A percentile compares a stretch with the other conserved stretches of the same genome.
These are phyloP conservation scores for Naganishia sp. DNA, from an alignment of 1,284 basidiomycete species.

Conservation along the genomic window DNA sequence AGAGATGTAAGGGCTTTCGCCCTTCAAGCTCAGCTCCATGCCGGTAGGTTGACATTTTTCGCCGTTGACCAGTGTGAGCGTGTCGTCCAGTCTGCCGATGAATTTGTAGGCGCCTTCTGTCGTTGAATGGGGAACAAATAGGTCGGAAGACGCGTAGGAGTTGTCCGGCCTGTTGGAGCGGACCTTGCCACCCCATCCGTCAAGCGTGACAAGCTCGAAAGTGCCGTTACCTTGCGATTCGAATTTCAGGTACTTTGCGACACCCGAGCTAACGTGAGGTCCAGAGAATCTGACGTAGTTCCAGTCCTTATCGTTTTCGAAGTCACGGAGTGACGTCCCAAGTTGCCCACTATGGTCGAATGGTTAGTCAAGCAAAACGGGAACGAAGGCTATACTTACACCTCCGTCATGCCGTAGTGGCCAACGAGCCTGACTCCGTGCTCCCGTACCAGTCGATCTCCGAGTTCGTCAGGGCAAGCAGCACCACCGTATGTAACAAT, in stretches of 20 bases:
- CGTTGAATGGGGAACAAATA: slow-evolving; percentile 59
- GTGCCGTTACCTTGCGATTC: slow-evolving; percentile 57
- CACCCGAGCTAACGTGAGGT: slow-evolving; percentile 40
- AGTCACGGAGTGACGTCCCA: slow-evolving; percentile 41
- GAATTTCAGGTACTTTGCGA: slow-evolving; percentile 57
- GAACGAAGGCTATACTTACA: slow-evolving; percentile 34
- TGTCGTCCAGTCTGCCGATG: slow-evolving; percentile 65
- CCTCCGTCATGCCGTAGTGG: slow-evolving; percentile 59
- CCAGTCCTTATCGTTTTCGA: slow-evolving; percentile 62
- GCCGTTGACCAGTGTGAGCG: slow-evolving; percentile 55
- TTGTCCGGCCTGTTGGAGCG: slow-evolving; percentile 61
- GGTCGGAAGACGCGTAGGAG: slow-evolving; percentile 64
- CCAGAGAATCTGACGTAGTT: slow-evolving; percentile 60
- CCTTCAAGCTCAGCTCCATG: slow-evolving; percentile 48
- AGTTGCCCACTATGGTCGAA: slow-evolving; percentile 20
- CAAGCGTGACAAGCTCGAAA: slow-evolving; percentile 61
- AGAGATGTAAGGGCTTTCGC: slow-evolving; percentile 54
- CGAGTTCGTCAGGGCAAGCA: slow-evolving; percentile 53
- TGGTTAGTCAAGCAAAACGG: not conserved
- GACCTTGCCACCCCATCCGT: slow-evolving; percentile 63
- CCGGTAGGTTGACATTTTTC: slow-evolving; percentile 64
- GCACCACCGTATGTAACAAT: slow-evolving; percentile 56
- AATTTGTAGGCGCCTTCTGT: slow-evolving; percentile 59
- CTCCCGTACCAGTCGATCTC: slow-evolving; percentile 59
- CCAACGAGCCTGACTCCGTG: slow-evolving; percentile 61